Evolutionary conservation across 2,329 filamentous ascomycete species (phyloP), one percentile per base, ranked within the genome.

Genomic region (Aspergillus awamori): DNA sequence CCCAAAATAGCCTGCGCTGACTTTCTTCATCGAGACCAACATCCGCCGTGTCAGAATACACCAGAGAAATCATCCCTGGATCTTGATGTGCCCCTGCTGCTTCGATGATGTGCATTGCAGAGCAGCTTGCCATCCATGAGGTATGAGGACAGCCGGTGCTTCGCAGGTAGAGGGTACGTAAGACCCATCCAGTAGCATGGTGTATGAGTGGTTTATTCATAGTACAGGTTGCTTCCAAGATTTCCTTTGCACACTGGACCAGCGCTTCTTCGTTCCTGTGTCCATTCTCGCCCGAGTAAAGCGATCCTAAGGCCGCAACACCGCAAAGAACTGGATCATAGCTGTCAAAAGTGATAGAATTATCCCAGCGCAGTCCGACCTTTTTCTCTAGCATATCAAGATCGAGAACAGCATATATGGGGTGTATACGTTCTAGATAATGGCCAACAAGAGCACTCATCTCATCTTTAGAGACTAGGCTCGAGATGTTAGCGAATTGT

Each of bases 21-120:
- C 41, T 57, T 15, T 60, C 58, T 11, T 51, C 45, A 33, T 60
- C 61, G 55, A 52, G 43, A 22, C 33, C 22, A 17, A 26, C n/a
- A 49, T 59, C 45, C 5, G 53, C 57, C 4, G 60, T 65, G 30
- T 61, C 63, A 2, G 61, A 57, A 53, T 65, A 63, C n/a, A 63
- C 58, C 30, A 61, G 33, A 15, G 60, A 59, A 13, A 56, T 48
- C 55, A 56, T 41, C 30, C 38, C 49, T 13, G 56, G 55, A 49
- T 65, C 63, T 20, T 61, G 63, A 8, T 65, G 63, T 36, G 59
- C 55, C 0, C 70, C 70, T n/a, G 82, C 79, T 4, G 84, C 83
- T 66, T 86, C 85, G 0, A 84, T 74, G 41, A 86, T 76, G 64
- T 87, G 84, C 82, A 87, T 84, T n/a, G 83, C 69, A 1, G 79